Evolutionary conservation across 345 rosid genomes (phyloP), one percentile per base, ranked within the genome.

Genomic region (Eucalyptus cloeziana): DNA sequence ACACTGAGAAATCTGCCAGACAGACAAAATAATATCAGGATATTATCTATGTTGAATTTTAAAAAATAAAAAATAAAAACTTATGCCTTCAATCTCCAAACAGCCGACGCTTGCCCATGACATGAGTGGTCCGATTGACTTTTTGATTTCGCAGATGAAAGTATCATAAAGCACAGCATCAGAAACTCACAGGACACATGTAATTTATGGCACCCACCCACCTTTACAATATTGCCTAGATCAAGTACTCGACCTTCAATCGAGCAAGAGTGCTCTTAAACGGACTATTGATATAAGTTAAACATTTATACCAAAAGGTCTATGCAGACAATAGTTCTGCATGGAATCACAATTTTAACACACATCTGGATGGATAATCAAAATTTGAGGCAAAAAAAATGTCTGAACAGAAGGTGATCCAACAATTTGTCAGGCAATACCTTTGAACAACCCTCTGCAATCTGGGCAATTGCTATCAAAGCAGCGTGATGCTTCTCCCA

Each of bases 401-500:
- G 54, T 33, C 71, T 51, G 11, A 49, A 37, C 76, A 45, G 31
- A 51, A 13, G 45, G 47, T 37, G 47, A 76, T 37, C 83, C 83
- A 71, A 37, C 83, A 37, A 71, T 19, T 44, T 21, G 15, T 37
- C 83, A 37, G 10, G 27, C 15, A 76, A 87, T 93, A 97, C 99
- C 99, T 97, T 98, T 12, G 99, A 92, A 89, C 99, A 98, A 90
- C 99, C 99, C 94, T 98, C 99, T 19, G 99, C 99, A 90, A 98
- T 97, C 93, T 98, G 99, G 49, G 99, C 99, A 86, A 98, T 97
- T 2, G 99, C 99, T 91, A 98, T 95, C 90, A 98, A 92, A 7
- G 99, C 97, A 43, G 99, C 99, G 71, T 97, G 99, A 87, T 98
- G 99, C 88, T 98, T 98, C 93, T 97, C 97, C 99, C 99, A 98